Base-by-base conservation (phyloP, 2,329 filamentous ascomycete species). In the Colletotrichum coccodes region DNA sequence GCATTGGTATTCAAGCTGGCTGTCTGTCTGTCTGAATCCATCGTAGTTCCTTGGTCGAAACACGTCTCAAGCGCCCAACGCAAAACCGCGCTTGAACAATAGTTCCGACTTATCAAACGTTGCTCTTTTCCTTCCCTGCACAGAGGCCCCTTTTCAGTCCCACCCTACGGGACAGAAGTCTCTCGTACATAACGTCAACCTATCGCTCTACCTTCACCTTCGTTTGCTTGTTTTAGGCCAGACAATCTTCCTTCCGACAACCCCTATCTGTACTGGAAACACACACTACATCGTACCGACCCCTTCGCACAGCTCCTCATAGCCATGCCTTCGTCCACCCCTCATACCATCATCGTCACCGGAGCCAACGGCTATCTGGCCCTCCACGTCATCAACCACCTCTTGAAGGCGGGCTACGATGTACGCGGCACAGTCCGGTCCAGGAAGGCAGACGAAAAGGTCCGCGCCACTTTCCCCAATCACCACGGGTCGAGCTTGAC, bases 361-460 rank as follows among this genome's bases (percentile, higher is more conserved):
- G 77, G 76, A 34, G 75, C 71, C 50, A 77, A 75, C 49, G 76
- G 76, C 62, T 72, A 75, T 49, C 70, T 78, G 18, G 77, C 75
- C 18, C 77, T 78, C 64, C 70, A 72, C 34, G 72, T 75, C n/a
- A 71, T 79, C 6, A 34, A 75, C 34, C 54, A 60, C 12, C 62
- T 72, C 54, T 71, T 77, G 16, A 60, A 74, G 21, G 67, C 65
- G 6, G 75, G 75, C 59, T 75, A 75, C 70, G 57, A 61, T 4
- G 73, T 77, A 30, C 76, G 77, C 52, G 74, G 72, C 34, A 76
- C 76, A 28, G 72, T 78, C 6, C 71, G 76, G 61, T 73, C 70
- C 21, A 65, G 70, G 28, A 71, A 60, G 28, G 71, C 66, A n/a
- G 53, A 56, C 4, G 34, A 59, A 14, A 57, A 52, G 28, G 56